Conservation (phyloP, 768 basidiomycete species). For the Zangia roseola region DNA sequence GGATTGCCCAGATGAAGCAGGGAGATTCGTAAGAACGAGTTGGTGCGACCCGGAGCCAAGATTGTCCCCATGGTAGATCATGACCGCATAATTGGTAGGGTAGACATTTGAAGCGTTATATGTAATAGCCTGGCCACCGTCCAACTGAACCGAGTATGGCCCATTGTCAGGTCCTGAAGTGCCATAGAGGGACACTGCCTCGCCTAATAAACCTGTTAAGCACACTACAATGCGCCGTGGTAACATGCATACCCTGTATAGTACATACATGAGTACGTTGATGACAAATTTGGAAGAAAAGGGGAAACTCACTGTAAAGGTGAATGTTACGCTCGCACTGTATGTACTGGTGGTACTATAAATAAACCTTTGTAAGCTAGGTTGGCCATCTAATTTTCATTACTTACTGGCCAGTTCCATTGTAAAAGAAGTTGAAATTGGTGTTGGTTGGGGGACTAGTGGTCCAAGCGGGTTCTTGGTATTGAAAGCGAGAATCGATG, state of each 20-base stretch:
- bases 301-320: constrained; percentile 37
- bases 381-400: background rate
- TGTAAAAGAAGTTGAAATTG: constrained; percentile 38
- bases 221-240: too few species aligned
- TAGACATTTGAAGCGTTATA: constrained; percentile 22
- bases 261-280: too few species aligned
- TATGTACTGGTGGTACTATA: constrained; percentile 36
- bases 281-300: too few species aligned
- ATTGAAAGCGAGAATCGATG: constrained; percentile 39
- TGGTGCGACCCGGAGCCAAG: constrained; percentile 40
- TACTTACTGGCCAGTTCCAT: constrained; percentile 43
- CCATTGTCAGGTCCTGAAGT: constrained; percentile 38
- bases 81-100: constrained; percentile 27
- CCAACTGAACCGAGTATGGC: constrained; percentile 37
- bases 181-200: constrained; percentile 45
- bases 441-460: constrained; percentile 27
- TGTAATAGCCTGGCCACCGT: constrained; percentile 24
- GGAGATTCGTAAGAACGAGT: constrained; percentile 35
- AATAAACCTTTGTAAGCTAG: background rate
- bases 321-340: constrained; percentile 35
- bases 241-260: too few species aligned
- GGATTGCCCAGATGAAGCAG: constrained; percentile 15
- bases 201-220: constrained; percentile 30
- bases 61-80: constrained; percentile 35
- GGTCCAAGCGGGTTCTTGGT: constrained; percentile 38